These are phyloP conservation scores for Leucogyrophana mollusca DNA, from an alignment of 768 basidiomycete genomes.

Conservation along the genomic window DNA sequence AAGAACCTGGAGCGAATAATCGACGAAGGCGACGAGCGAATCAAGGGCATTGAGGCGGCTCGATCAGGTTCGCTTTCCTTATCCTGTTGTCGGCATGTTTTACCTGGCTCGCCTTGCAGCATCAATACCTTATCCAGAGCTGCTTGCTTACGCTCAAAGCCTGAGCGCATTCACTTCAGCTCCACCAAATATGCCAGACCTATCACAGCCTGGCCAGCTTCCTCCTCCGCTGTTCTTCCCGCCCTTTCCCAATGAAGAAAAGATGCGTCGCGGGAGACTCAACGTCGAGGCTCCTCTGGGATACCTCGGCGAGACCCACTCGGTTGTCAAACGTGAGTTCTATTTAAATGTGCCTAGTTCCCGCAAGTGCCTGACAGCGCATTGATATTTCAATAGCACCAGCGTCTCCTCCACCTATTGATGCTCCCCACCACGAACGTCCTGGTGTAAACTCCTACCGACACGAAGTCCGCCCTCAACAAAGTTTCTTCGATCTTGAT, in stretches of 20 bases:
- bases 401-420: not conserved
- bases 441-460: constrained; percentile 68
- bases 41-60: constrained; percentile 68
- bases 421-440: constrained; percentile 32
- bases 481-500: constrained; percentile 75
- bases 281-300: constrained; percentile 81
- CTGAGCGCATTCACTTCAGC: constrained; percentile 86
- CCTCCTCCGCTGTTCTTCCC: constrained; percentile 84
- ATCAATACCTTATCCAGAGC: constrained; percentile 78
- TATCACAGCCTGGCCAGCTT: constrained; percentile 64
- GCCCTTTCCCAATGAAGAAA: constrained; percentile 89
- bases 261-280: constrained; percentile 80
- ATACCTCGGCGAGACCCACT: constrained; percentile 75
- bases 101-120: constrained; percentile 37
- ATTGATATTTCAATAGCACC: not conserved
- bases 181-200: constrained; percentile 84
- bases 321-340: constrained; percentile 72
- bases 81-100: not conserved
- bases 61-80: not conserved
- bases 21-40: constrained; percentile 71
- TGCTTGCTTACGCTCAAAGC: constrained; percentile 82
- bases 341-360: not conserved
- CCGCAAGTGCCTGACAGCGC: not conserved
- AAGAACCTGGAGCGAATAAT: constrained; percentile 68
- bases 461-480: constrained; percentile 62